Base-by-base conservation (phyloP, 1,284 basidiomycete species). In the Violaceomyces palustris region DNA sequence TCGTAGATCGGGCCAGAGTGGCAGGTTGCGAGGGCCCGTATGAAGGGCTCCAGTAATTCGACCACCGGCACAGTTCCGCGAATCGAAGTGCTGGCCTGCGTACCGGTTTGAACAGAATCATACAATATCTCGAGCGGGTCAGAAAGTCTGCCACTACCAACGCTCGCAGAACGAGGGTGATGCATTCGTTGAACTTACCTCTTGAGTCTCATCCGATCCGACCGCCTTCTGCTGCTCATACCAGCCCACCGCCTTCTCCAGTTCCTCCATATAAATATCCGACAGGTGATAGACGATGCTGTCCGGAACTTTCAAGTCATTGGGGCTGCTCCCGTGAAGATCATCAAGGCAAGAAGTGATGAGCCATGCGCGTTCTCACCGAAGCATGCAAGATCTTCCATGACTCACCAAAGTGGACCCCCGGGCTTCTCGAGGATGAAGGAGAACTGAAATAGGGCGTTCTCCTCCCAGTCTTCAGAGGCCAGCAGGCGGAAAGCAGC, bases 211-310 rank as follows among this genome's bases (percentile, higher is more conserved):
- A 7, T 45, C 27, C 7, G 41, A 24, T 9, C n/a, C 34, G 8
- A 43, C 22, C 19, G 35, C 39, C 0, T 17, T 3, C 3, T 37
- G 33, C 3, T 49, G 39, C 2, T 23, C 7, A 2, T 27, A 11
- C 2, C 34, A 14, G 25, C 55, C 51, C 10, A 79, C 61, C 4
- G 81, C 83, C 65, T 87, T 89, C 67, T 96, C 83, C 23, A 98
- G 80, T 73, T 98, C 93, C 58, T 87, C 85, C 7, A 94, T 74
- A 74, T 88, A 96, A 35, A 97, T 83, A 70, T 98, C 93, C 19
- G 84, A 79, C 7, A 98, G 73, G 73, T 98, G 93, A 66, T 86
- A 72, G 3, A 62, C 61, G 28, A 72, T 43, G 23, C 89, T 85
- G 12, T 81, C 76, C 0, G 92, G 89, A 0, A 92, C 82, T 39